A percentile compares a stretch with the other conserved stretches of the same genome.
Conservation (phyloP, 176 grass and related monocot genomes). For the Oryza nivara region DNA sequence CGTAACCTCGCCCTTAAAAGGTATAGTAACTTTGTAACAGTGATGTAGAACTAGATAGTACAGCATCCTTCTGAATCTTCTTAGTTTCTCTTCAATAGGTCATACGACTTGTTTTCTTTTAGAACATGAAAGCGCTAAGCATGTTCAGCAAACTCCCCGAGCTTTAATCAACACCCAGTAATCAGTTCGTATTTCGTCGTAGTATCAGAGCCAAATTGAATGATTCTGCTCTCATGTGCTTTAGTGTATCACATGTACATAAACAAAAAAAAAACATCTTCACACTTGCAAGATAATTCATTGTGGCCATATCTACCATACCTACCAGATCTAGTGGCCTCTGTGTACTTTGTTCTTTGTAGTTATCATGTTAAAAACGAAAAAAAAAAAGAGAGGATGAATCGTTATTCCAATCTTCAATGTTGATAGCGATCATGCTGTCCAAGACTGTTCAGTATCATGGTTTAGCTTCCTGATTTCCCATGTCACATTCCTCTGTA, state of each 20-base stretch:
- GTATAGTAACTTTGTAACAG: too few relatives aligned
- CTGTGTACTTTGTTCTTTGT: neutral
- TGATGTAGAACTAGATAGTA: too few relatives aligned
- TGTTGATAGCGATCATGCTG: too few relatives aligned
- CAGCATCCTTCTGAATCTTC: neutral
- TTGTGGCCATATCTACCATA: neutral
- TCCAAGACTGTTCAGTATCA: neutral
- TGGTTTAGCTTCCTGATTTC: conserved; percentile 45
- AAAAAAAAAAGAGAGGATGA: neutral
- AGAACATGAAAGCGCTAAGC: neutral
- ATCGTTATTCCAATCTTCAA: neutral
- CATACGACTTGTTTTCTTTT: neutral
- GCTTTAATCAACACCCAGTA: too few relatives aligned
- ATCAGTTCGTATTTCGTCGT: neutral
- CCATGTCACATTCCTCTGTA: conserved; percentile 42
- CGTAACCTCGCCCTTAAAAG: neutral
- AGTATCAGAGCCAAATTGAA: too few relatives aligned
- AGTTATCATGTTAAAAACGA: neutral
- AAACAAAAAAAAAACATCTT: neutral
- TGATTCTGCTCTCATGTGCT: neutral
- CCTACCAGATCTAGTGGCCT: neutral
- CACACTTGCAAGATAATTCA: neutral
- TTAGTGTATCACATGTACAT: conserved; percentile 11
- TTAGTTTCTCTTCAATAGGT: neutral
- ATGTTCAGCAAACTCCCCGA: neutral